These are phyloP conservation scores for Gossypium thurberi DNA, from an alignment of 345 rosid species.

Conservation along the genomic window DNA sequence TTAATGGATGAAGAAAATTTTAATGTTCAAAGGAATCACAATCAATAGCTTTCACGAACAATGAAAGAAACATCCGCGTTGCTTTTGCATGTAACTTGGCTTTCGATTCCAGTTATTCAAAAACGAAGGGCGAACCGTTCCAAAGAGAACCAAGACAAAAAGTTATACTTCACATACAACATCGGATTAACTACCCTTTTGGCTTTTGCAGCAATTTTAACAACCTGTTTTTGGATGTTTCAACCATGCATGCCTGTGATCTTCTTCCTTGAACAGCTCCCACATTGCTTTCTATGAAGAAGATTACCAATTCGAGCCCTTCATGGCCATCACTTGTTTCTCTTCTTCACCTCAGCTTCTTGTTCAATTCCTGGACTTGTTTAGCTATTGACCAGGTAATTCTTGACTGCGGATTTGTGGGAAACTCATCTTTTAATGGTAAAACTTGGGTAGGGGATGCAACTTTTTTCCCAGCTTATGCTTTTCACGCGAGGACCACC, in stretches of 20 bases:
- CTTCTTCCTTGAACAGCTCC: not conserved
- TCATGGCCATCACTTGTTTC: not conserved
- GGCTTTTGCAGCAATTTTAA: not conserved
- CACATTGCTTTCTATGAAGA: not conserved
- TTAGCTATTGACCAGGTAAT: not conserved
- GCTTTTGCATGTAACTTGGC: not conserved
- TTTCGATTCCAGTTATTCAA: not conserved
- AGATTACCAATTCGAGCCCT: not conserved
- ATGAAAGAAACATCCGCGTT: not conserved
- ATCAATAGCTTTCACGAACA: not conserved
- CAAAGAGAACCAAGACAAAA: not conserved
- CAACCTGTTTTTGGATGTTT: not conserved
- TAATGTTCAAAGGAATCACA: not conserved
- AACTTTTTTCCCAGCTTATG: not conserved
- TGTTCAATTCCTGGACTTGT: not conserved
- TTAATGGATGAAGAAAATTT: not conserved
- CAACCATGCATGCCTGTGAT: not conserved
- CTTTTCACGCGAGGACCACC: not conserved
- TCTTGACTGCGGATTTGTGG: not conserved
- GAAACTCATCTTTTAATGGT: not conserved
- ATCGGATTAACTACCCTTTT: not conserved
- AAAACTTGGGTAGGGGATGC: not conserved
- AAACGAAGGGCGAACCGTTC: not conserved
- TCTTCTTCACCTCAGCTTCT: not conserved
- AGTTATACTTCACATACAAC: not conserved